Percentiles rank a stretch among this genome's conserved stretches.
These are phyloP conservation scores for Quercus robur DNA, from an alignment of 306 rosid genomes.

Conservation along the genomic window DNA sequence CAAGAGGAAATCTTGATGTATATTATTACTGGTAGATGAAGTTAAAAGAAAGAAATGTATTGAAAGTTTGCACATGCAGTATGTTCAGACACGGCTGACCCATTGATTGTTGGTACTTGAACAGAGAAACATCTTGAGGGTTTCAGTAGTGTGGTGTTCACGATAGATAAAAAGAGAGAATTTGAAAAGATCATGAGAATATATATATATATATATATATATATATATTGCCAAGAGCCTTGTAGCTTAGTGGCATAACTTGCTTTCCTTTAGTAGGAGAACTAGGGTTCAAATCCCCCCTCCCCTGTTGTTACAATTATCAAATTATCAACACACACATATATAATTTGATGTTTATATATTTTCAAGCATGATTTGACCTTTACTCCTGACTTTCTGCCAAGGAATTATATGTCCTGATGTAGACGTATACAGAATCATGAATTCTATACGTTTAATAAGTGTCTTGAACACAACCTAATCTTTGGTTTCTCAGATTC, in stretches of 20 bases:
- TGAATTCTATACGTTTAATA: not conserved
- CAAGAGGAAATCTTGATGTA: not conserved
- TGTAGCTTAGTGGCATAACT: too few relatives aligned
- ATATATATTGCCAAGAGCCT: too few relatives aligned
- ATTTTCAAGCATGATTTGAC: not conserved
- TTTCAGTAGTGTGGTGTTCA: too few relatives aligned
- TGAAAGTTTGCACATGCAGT: not conserved
- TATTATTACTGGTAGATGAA: not conserved
- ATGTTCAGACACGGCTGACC: not conserved
- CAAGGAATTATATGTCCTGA: not conserved
- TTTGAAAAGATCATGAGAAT: too few relatives aligned
- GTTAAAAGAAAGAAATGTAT: not conserved
- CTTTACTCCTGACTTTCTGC: not conserved
- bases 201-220: too few relatives aligned
- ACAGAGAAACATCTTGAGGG: not conserved
- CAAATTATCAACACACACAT: too few relatives aligned
- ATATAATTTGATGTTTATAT: not conserved
- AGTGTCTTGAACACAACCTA: slow-evolving; percentile 18
- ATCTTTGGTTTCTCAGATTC: slow-evolving; percentile 59
- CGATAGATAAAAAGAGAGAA: too few relatives aligned
- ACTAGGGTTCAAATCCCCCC: too few relatives aligned
- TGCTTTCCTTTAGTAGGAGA: too few relatives aligned
- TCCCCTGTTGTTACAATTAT: too few relatives aligned
- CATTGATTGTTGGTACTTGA: not conserved
- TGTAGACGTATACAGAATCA: not conserved